Evolutionary conservation across 2,329 filamentous ascomycete species (phyloP).

Genomic region (Arachnomyces sp.): DNA sequence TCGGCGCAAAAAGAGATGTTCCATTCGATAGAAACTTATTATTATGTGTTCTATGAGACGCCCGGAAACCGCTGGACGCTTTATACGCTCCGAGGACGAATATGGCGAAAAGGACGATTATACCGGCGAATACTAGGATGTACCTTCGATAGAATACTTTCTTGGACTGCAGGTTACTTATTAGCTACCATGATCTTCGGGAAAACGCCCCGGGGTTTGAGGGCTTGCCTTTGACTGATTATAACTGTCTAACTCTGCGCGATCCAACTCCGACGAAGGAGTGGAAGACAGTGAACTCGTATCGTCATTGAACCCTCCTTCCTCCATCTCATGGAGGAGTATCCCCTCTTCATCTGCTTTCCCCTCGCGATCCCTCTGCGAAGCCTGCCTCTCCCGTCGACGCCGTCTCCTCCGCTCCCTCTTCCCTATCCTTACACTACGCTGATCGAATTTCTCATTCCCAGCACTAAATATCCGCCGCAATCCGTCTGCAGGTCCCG

Average conservation of each 20-base stretch:
- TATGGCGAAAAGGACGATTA: slow-evolving; percentile 46
- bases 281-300: slow-evolving; percentile 54
- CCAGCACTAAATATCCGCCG: slow-evolving; percentile 32
- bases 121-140: slow-evolving; percentile 35
- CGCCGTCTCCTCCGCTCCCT: slow-evolving; percentile 45
- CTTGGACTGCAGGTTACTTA: slow-evolving; percentile 12
- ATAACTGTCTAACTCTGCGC: slow-evolving; percentile 27
- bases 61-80: slow-evolving; percentile 37
- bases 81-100: slow-evolving; percentile 50
- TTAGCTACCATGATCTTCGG: slow-evolving; percentile 11
- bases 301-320: slow-evolving; percentile 61
- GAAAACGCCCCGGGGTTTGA: slow-evolving; percentile 7
- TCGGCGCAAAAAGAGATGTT: slow-evolving; percentile 79
- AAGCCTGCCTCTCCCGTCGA: slow-evolving; percentile 30
- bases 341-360: slow-evolving; percentile 49
- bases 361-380: slow-evolving; percentile 16
- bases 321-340: slow-evolving; percentile 86
- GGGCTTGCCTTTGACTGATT: slow-evolving; percentile 21
- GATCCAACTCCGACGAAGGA: slow-evolving; percentile 49
- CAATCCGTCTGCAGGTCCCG: slow-evolving; percentile 28
- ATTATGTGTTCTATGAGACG: slow-evolving; percentile 17
- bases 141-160: slow-evolving; percentile 20
- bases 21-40: slow-evolving; percentile 57
- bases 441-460: slow-evolving; percentile 27
- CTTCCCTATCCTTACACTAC: slow-evolving; percentile 42